These are phyloP conservation scores for Nemania diffusa DNA, from an alignment of 2,329 filamentous ascomycete species.

Conservation along the genomic window DNA sequence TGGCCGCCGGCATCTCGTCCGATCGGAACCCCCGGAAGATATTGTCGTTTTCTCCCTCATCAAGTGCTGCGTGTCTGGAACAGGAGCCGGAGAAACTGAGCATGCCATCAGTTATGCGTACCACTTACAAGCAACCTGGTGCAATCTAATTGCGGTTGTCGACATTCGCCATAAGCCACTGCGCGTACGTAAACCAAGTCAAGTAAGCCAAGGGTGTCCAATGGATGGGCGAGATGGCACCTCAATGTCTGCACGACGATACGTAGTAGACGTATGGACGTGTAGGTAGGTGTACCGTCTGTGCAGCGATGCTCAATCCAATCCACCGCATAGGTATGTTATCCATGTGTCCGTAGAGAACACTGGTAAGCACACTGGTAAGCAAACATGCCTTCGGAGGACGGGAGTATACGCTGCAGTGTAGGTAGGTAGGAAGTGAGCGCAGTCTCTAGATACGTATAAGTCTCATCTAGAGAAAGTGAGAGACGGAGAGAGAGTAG, in stretches of 20 bases:
- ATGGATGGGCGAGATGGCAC: slow-evolving; percentile 8
- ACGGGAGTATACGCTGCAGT: neutral
- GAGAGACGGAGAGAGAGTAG: neutral
- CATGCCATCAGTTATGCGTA: neutral
- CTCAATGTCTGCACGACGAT: neutral
- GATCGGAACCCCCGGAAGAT: slow-evolving; percentile 3
- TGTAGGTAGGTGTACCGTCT: neutral
- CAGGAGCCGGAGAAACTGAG: neutral
- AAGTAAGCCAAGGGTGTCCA: slow-evolving; percentile 5
- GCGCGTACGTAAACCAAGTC: neutral
- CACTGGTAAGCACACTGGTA: neutral
- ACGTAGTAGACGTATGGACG: neutral
- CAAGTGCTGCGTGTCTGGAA: neutral
- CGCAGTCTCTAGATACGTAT: too few species aligned
- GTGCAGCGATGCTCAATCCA: neutral
- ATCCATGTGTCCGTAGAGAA: neutral
- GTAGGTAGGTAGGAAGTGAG: too few species aligned
- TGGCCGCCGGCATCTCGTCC: slow-evolving; percentile 1
- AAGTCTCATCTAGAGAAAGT: too few species aligned
- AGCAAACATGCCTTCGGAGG: neutral
- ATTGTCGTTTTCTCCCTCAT: neutral
- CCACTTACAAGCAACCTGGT: neutral
- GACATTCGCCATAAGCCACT: neutral
- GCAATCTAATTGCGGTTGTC: slow-evolving; percentile 1
- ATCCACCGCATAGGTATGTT: neutral